Evolutionary conservation across 2,329 filamentous ascomycete genomes (phyloP).

Genomic region (Verticillium nonalfalfae): DNA sequence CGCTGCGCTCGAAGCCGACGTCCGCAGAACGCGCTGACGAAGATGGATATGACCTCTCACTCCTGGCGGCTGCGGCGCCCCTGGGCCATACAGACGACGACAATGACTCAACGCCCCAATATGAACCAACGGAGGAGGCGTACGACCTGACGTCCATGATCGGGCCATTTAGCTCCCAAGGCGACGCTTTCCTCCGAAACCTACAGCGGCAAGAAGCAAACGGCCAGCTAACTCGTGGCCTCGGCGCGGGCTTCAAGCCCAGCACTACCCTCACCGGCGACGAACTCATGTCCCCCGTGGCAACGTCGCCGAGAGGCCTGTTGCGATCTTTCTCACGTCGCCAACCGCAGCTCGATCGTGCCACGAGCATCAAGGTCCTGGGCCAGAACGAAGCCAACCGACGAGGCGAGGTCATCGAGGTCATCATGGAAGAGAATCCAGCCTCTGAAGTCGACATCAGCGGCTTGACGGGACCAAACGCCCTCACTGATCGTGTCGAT

Average conservation of each 20-base stretch:
- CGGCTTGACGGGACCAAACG: constrained; percentile 37
- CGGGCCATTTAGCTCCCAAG: constrained; percentile 35
- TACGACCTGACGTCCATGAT: constrained; percentile 41
- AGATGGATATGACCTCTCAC: constrained; percentile 35
- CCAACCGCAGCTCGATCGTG: constrained; percentile 16
- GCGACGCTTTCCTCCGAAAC: constrained; percentile 35
- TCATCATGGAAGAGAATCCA: constrained; percentile 39
- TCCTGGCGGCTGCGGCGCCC: constrained; percentile 33
- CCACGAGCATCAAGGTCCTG: constrained; percentile 38
- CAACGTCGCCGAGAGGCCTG: constrained; percentile 18
- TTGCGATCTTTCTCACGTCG: background rate
- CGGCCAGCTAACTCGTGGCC: constrained; percentile 50
- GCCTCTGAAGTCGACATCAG: constrained; percentile 42
- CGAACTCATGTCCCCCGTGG: constrained; percentile 37
- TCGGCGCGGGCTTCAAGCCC: constrained; percentile 47
- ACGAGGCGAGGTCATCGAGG: constrained; percentile 52
- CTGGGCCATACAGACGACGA: constrained; percentile 24
- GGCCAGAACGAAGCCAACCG: constrained; percentile 55
- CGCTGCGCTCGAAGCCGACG: background rate
- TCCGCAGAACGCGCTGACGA: constrained; percentile 15
- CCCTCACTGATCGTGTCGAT: constrained; percentile 15
- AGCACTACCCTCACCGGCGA: constrained; percentile 39
- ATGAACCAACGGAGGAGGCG: constrained; percentile 7
- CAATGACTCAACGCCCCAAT: constrained; percentile 10
- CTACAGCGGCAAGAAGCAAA: constrained; percentile 47